phyloP scores from a whole-genome alignment of 2,329 filamentous ascomycete species.

The Nemania abortiva region DNA sequence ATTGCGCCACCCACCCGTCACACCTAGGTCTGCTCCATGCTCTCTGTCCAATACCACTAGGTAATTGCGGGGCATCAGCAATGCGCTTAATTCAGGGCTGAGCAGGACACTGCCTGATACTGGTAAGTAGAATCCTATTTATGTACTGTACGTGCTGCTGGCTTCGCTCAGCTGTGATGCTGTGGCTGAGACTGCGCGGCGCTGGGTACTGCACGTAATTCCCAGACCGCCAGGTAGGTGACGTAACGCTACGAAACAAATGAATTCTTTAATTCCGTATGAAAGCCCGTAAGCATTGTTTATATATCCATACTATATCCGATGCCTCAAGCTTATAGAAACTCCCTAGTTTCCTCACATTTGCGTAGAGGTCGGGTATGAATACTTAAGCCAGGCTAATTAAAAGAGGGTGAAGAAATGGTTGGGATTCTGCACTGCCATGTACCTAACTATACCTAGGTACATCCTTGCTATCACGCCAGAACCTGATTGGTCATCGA shows the following conservation, averaged over 20 bases:
- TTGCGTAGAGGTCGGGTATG: no score
- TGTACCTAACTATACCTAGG: no score
- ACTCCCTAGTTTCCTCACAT: no score
- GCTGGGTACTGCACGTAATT: conserved; percentile 20
- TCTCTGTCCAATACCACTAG: neutral
- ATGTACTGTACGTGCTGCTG: neutral
- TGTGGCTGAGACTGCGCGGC: conserved; percentile 28
- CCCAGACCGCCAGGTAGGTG: neutral
- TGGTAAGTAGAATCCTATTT: neutral
- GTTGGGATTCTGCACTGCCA: no score
- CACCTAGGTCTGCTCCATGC: neutral
- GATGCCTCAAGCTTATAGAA: neutral
- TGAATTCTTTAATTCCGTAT: neutral
- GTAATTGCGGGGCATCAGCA: conserved; percentile 24
- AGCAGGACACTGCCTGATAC: conserved; percentile 14
- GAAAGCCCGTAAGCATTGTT: neutral
- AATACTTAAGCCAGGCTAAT: no score
- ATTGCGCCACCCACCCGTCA: neutral
- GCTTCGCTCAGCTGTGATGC: conserved; percentile 13
- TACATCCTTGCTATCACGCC: neutral
- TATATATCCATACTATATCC: neutral
- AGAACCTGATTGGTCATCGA: neutral
- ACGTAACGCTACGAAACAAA: conserved; percentile 10
- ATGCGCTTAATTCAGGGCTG: conserved; percentile 11
- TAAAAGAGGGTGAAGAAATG: no score